Conservation (phyloP, 306 rosid genomes). For the Gillenia trifoliata region DNA sequence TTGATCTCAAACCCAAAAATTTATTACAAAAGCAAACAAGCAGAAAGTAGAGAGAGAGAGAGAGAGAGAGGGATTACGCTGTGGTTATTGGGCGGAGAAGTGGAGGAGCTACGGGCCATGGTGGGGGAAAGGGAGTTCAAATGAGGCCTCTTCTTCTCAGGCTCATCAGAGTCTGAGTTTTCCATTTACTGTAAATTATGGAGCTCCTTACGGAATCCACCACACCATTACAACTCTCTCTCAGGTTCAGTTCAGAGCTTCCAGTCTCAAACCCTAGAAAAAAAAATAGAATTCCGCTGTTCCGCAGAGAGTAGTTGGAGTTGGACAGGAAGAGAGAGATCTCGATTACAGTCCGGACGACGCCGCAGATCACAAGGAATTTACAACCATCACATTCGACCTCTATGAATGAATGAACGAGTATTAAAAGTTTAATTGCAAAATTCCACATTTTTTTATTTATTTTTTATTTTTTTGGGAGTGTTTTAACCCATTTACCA, state of each 20-base stretch:
- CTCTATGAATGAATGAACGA: too few species aligned
- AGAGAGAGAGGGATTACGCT: conserved; percentile 27
- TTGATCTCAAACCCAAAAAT: not conserved
- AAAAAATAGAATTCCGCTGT: not conserved
- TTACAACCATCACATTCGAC: too few species aligned
- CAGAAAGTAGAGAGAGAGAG: not conserved
- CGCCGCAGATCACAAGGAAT: too few species aligned
- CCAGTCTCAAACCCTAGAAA: not conserved
- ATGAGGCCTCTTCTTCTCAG: conserved; percentile 79
- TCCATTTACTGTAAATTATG: conserved; percentile 38
- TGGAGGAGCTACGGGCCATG: conserved; percentile 50
- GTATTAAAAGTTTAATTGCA: too few species aligned
- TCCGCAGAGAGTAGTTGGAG: not conserved
- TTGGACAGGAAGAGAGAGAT: not conserved
- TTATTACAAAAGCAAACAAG: not conserved
- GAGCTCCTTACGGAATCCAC: not conserved
- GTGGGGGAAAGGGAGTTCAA: conserved; percentile 47
- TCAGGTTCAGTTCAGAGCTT: not conserved
- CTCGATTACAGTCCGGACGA: too few species aligned
- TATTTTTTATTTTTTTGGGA: too few species aligned
- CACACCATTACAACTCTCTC: conserved; percentile 10
- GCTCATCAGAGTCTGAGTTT: conserved; percentile 56
- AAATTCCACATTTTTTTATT: too few species aligned
- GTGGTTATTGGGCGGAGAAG: conserved; percentile 42
- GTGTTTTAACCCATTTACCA: too few species aligned